These are phyloP conservation scores for Stephanodiscus triporus DNA, from an alignment of 108 stramenopile genomes.

Conservation along the genomic window DNA sequence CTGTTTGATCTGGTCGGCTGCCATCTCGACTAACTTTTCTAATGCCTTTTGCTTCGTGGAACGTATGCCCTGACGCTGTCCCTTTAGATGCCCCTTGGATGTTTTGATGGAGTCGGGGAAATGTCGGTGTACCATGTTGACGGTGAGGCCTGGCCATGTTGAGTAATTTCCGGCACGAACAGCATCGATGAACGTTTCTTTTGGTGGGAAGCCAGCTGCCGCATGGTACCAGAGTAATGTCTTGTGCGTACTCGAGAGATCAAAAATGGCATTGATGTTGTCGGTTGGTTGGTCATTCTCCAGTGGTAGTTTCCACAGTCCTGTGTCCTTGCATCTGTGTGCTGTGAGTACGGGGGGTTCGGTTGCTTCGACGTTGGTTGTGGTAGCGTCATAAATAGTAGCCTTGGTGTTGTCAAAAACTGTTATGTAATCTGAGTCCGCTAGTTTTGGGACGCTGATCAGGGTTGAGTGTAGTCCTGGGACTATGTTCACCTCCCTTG, in stretches of 20 bases:
- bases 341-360: background rate
- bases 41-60: background rate
- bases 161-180: slow-evolving; percentile 6
- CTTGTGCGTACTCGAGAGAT: background rate
- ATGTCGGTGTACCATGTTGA: background rate
- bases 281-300: background rate
- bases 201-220: slow-evolving; percentile 16
- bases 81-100: background rate
- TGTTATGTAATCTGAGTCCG: background rate
- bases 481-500: background rate
- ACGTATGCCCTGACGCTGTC: background rate
- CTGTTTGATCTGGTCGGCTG: no score
- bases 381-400: background rate
- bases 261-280: background rate
- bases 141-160: slow-evolving; percentile 8
- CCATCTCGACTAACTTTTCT: background rate
- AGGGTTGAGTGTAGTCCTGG: background rate
- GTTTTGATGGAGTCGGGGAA: slow-evolving; percentile 2
- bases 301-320: background rate
- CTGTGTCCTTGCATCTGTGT: background rate
- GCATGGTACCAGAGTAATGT: slow-evolving; percentile 9
- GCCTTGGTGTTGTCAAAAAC: background rate
- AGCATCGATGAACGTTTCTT: slow-evolving; percentile 12
- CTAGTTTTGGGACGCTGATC: background rate
- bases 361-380: background rate